These are phyloP conservation scores for Pseudozyma sp. DNA, from an alignment of 1,284 basidiomycete genomes.

Conservation along the genomic window DNA sequence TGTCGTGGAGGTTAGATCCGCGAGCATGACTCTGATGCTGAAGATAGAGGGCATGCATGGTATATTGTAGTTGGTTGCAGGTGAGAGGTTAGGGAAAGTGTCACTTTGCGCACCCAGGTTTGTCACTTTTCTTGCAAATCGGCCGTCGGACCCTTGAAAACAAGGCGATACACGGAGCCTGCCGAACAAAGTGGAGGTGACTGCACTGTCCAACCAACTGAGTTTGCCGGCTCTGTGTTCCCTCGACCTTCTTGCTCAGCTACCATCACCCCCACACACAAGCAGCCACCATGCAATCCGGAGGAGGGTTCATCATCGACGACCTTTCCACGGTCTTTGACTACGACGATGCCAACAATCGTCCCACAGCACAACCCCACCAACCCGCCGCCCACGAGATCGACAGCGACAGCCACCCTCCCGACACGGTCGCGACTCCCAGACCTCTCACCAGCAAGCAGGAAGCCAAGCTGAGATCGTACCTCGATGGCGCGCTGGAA, in stretches of 20 bases:
- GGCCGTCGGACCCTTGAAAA: not conserved
- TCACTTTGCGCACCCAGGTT: not conserved
- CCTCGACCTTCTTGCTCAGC: too few species aligned
- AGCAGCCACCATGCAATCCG: constrained; percentile 25
- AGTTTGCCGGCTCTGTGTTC: constrained; percentile 13
- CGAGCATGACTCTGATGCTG: too few species aligned
- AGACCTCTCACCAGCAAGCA: constrained; percentile 48
- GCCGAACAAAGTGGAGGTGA: constrained; percentile 2
- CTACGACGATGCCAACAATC: constrained; percentile 12
- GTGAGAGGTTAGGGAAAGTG: not conserved
- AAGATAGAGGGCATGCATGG: too few species aligned
- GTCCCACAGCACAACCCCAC: constrained; percentile 1
- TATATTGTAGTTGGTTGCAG: too few species aligned
- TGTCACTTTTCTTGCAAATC: not conserved
- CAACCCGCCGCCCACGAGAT: not conserved
- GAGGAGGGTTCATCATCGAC: constrained; percentile 45
- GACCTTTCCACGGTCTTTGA: constrained; percentile 38
- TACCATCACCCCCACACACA: too few species aligned
- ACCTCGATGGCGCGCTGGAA: constrained; percentile 53
- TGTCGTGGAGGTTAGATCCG: too few species aligned
- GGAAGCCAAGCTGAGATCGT: constrained; percentile 52
- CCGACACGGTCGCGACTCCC: constrained; percentile 33
- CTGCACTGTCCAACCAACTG: constrained; percentile 2
- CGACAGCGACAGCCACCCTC: not conserved
- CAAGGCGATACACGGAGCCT: constrained; percentile 16